phyloP scores from a whole-genome alignment of 2,329 filamentous ascomycete genomes.

The Colletotrichum lentis region DNA sequence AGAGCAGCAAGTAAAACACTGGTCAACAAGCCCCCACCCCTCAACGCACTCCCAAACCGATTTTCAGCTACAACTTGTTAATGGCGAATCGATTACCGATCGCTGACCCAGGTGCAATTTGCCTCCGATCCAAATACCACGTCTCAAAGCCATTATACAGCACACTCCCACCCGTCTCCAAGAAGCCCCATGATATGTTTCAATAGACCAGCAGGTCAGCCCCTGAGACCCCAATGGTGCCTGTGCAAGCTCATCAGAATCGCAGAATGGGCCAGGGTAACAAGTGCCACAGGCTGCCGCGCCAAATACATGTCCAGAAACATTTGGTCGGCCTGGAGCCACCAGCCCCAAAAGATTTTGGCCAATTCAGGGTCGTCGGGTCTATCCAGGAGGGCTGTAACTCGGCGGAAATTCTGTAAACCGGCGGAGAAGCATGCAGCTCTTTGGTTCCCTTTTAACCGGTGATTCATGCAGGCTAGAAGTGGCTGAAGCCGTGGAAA shows the following conservation, averaged over 20 bases:
- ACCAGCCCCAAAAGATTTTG: background rate
- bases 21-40: too few species aligned
- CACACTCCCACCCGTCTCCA: background rate
- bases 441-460: background rate
- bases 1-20: too few species aligned
- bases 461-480: background rate
- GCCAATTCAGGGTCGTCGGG: background rate
- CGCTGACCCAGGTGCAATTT: too few species aligned
- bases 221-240: background rate
- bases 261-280: background rate
- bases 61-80: background rate
- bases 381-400: background rate
- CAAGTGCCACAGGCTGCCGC: background rate
- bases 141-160: background rate
- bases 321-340: background rate
- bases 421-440: background rate
- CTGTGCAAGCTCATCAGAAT: background rate
- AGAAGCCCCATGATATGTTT: background rate
- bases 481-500: background rate
- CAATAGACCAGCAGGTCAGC: background rate
- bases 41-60: background rate
- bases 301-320: background rate
- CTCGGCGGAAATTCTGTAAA: background rate
- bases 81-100: background rate
- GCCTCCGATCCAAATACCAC: background rate